These are phyloP conservation scores for Leptographium galeiforme DNA, from an alignment of 2,329 filamentous ascomycete species.

Conservation along the genomic window DNA sequence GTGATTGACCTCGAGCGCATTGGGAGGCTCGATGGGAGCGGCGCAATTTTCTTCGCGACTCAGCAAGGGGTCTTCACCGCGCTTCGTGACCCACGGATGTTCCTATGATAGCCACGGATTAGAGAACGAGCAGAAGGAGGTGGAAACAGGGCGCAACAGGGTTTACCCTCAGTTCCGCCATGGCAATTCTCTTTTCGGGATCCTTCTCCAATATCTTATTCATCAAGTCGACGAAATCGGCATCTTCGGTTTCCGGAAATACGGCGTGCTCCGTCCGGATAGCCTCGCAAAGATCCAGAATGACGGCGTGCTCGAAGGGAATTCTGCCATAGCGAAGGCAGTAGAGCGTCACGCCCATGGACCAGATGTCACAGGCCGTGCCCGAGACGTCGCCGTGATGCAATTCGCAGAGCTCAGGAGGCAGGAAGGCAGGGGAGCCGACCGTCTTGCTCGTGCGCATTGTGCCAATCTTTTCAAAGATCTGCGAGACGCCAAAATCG, in stretches of 20 bases:
- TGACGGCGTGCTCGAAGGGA: slow-evolving; percentile 66
- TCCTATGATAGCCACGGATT: slow-evolving; percentile 37
- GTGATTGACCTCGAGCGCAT: slow-evolving; percentile 76
- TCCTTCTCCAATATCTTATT: slow-evolving; percentile 67
- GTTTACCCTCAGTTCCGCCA: slow-evolving; percentile 67
- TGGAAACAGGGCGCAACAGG: neutral
- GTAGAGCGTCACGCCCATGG: slow-evolving; percentile 91
- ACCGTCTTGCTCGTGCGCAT: slow-evolving; percentile 92
- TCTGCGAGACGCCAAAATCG: slow-evolving; percentile 98
- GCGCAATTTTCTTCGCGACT: slow-evolving; percentile 76
- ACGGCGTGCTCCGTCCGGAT: slow-evolving; percentile 60
- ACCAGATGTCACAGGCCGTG: slow-evolving; percentile 90
- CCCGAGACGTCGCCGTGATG: slow-evolving; percentile 82
- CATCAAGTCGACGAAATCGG: slow-evolving; percentile 64
- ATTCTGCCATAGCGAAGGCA: slow-evolving; percentile 81
- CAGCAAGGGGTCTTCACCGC: slow-evolving; percentile 64
- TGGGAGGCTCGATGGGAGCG: slow-evolving; percentile 67
- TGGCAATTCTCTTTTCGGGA: slow-evolving; percentile 66
- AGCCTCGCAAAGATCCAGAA: slow-evolving; percentile 79
- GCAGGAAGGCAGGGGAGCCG: slow-evolving; percentile 86
- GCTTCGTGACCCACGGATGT: slow-evolving; percentile 84
- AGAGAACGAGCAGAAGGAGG: slow-evolving; percentile 9
- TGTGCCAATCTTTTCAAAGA: slow-evolving; percentile 74
- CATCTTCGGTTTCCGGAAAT: slow-evolving; percentile 50
- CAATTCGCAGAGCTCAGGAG: slow-evolving; percentile 79